A percentile compares a stretch with the other conserved stretches of the same genome.
These are phyloP conservation scores for Salix dunnii DNA, from an alignment of 345 rosid species.

Conservation along the genomic window DNA sequence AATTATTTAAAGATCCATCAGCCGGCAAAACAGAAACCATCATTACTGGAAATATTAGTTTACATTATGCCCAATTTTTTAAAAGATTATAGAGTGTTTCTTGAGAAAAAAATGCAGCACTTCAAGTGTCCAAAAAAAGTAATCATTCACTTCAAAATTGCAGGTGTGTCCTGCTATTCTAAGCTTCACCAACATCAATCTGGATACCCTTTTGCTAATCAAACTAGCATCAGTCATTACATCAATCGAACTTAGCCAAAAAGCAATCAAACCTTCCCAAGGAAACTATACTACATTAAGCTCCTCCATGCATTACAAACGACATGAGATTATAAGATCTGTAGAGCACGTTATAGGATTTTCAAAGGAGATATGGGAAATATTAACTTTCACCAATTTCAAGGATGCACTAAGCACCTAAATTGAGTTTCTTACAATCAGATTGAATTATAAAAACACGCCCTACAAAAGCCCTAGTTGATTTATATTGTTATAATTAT, in stretches of 20 bases:
- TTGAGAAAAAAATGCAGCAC: not conserved
- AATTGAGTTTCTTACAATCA: not conserved
- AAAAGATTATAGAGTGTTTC: not conserved
- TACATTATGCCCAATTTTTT: not conserved
- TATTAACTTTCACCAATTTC: not conserved
- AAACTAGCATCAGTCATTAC: not conserved
- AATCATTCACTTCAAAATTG: not conserved
- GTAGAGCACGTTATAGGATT: not conserved
- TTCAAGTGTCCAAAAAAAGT: not conserved
- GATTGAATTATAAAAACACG: not conserved
- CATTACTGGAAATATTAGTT: not conserved
- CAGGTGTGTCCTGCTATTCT: not conserved
- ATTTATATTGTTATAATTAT: not conserved
- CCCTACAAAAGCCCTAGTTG: not conserved
- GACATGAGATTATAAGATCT: not conserved
- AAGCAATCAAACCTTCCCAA: not conserved
- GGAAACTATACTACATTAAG: not conserved
- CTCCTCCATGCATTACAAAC: not conserved
- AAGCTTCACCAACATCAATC: not conserved
- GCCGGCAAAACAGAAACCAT: not conserved
- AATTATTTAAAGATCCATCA: constrained; percentile 4
- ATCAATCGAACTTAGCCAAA: not conserved
- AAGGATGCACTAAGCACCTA: not conserved
- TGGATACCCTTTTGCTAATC: not conserved
- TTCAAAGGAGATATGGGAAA: not conserved